Base-by-base conservation (phyloP, 2,329 filamentous ascomycete genomes). In the Plenodomus biglobosus region DNA sequence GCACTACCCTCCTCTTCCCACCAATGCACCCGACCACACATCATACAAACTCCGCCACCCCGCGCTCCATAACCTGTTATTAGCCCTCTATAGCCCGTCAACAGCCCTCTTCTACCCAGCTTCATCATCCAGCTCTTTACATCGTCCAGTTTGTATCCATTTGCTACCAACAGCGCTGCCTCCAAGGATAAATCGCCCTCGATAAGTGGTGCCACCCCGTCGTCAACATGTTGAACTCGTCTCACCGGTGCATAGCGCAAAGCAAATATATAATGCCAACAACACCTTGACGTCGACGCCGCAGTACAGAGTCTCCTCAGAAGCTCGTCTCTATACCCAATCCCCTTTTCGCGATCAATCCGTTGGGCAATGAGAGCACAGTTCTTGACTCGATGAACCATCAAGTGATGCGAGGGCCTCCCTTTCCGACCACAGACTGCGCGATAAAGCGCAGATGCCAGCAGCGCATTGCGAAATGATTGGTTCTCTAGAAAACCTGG, bases 111-210 rank as follows among this genome's bases (percentile, higher is more conserved):
- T 18, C 11, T 39, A 1, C 19, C 46, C n/a, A 52, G 32, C 18
- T 38, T 45, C 17, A 45, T 13, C 41, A 48, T 50, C 20, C 30
- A 40, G 2, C 19, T 34, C 27, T 45, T 38, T 2, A 46, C 47
- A 0, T 38, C 34, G 18, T 22, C 22, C 10, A 42, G n/a, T 18
- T 20, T 15, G 32, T 40, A 46, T 4, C 51, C 51, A 38, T 30
- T 42, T 19, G 42, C 47, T 19, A 50, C 44, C 3, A 51, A 19
- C 21, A 53, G 8, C 11, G 47, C 48, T 0, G 38, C 35, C 20
- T 53, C 51, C 1, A 53, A n/a, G 6, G 15, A 17, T 13, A 36
- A 17, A 36, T 36, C 32, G 13, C 13, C 32, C 32, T 36, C 17
- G 13, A n/a, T n/a, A 7, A 17, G 13, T 4, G 5, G 32, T 36